Evolutionary conservation across 129 eudicot species (phyloP).

Genomic region (Arctium lappa): DNA sequence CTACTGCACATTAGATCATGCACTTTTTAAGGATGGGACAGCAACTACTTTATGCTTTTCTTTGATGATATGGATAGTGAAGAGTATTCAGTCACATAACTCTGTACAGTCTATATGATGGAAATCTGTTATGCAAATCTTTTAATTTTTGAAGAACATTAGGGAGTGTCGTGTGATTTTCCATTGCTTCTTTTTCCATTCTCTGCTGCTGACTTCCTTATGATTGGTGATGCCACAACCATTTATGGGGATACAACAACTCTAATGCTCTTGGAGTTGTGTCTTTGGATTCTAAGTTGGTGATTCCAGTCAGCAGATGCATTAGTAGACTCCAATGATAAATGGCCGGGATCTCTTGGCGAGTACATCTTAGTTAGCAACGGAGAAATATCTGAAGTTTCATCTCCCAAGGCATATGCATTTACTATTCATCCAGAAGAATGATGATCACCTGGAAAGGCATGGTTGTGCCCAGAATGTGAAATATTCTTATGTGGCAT

Average conservation of each 20-base stretch:
- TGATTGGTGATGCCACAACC: slow-evolving; percentile 25
- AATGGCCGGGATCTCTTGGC: slow-evolving; percentile 48
- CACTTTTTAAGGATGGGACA: too few species aligned
- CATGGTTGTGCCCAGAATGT: slow-evolving; percentile 55
- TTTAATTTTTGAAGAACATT: too few species aligned
- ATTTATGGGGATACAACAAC: slow-evolving; percentile 30
- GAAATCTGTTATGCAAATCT: too few species aligned
- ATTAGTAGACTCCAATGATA: slow-evolving; percentile 42
- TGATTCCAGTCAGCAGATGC: slow-evolving; percentile 55
- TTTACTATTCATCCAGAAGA: slow-evolving; percentile 54
- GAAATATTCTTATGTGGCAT: slow-evolving; percentile 72
- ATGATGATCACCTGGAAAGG: slow-evolving; percentile 50
- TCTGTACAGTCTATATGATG: too few species aligned
- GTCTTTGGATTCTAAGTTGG: slow-evolving; percentile 46
- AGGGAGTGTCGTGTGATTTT: not conserved
- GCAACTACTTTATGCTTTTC: too few species aligned
- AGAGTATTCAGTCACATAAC: too few species aligned
- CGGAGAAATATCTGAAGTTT: slow-evolving; percentile 66
- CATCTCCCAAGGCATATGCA: slow-evolving; percentile 53
- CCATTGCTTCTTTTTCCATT: slow-evolving; percentile 42
- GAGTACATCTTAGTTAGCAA: slow-evolving; percentile 41
- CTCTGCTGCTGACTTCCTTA: slow-evolving; percentile 21
- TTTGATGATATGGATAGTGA: too few species aligned
- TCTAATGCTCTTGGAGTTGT: slow-evolving; percentile 48
- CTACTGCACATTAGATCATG: too few species aligned